phyloP scores from a whole-genome alignment of 805 yeast species.

The Starmerella scarabaei region DNA sequence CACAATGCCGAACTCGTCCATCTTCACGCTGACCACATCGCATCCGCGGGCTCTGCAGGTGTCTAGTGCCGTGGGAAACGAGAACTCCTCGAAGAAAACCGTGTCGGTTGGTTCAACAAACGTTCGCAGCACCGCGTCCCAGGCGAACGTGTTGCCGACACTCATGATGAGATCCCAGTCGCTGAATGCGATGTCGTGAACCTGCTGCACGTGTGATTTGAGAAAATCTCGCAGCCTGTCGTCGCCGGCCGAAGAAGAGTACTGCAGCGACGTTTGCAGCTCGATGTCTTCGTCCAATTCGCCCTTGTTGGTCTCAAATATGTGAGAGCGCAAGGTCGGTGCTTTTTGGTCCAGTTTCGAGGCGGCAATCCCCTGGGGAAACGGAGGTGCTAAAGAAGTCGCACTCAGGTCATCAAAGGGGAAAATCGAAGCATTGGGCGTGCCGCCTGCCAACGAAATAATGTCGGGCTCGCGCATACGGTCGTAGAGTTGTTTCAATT shows the following conservation, averaged over 20 bases:
- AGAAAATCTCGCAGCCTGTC: conserved; percentile 54
- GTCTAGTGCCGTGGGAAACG: conserved; percentile 79
- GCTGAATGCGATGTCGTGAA: conserved; percentile 38
- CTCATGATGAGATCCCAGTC: conserved; percentile 64
- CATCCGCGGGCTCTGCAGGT: conserved; percentile 64
- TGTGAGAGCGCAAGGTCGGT: conserved; percentile 24
- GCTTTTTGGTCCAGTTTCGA: conserved; percentile 21
- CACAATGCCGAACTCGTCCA: conserved; percentile 64
- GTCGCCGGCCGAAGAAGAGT: conserved; percentile 75
- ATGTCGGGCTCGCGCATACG: conserved; percentile 60
- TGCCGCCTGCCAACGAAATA: conserved; percentile 88
- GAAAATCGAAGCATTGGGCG: conserved; percentile 79
- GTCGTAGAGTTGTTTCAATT: conserved; percentile 72
- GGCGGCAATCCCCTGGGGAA: conserved; percentile 48
- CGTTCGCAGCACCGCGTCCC: conserved; percentile 73
- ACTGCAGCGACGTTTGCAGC: conserved; percentile 74
- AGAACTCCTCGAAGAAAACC: conserved; percentile 64
- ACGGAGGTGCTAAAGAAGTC: conserved; percentile 57
- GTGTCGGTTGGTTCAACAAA: conserved; percentile 67
- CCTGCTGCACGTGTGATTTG: conserved; percentile 44
- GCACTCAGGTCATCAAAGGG: conserved; percentile 75
- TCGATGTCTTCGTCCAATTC: conserved; percentile 40
- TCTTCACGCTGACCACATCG: conserved; percentile 53
- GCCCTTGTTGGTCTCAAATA: conserved; percentile 32
- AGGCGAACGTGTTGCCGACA: conserved; percentile 75